A percentile compares a stretch with the other conserved stretches of the same genome.
These are phyloP conservation scores for Vicia sativa DNA, from an alignment of 306 rosid genomes.

Conservation along the genomic window DNA sequence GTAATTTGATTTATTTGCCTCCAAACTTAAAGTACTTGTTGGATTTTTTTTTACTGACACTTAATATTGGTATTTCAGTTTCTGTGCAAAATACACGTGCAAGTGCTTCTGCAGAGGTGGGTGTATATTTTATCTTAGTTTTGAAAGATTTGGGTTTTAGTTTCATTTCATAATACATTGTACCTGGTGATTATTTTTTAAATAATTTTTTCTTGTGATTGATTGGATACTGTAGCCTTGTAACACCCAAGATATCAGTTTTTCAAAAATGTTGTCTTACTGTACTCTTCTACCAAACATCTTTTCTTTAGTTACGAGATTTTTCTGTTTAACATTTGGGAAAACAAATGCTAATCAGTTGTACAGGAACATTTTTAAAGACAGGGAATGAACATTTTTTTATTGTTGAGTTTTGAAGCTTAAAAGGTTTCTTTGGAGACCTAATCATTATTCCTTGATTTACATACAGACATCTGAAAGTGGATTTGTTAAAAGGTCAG, in stretches of 20 bases:
- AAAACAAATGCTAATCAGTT: constrained; percentile 2
- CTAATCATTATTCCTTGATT: constrained; percentile 22
- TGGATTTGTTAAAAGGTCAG: constrained; percentile 76
- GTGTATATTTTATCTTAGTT: background rate
- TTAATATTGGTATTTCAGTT: constrained; percentile 51
- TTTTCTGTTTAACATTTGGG: constrained; percentile 20
- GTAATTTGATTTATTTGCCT: constrained; percentile 19
- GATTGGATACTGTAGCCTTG: background rate
- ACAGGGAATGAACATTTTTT: background rate
- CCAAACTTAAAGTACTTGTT: background rate
- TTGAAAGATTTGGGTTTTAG: constrained; percentile 5
- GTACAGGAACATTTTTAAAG: constrained; percentile 7
- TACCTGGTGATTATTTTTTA: constrained; percentile 3
- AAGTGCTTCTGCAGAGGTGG: constrained; percentile 63
- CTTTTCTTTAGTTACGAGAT: background rate
- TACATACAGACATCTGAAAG: constrained; percentile 64
- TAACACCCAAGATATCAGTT: background rate
- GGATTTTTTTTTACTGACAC: constrained; percentile 39
- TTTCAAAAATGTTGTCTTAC: constrained; percentile 17
- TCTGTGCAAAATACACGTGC: constrained; percentile 71
- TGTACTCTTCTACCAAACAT: background rate
- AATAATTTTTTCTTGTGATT: constrained; percentile 6
- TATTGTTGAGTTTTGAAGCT: background rate
- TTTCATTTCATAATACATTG: constrained; percentile 9
- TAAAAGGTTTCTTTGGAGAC: constrained; percentile 9